phyloP scores from a whole-genome alignment of 1,139 yeast species.

The Candida frijolesensis region DNA sequence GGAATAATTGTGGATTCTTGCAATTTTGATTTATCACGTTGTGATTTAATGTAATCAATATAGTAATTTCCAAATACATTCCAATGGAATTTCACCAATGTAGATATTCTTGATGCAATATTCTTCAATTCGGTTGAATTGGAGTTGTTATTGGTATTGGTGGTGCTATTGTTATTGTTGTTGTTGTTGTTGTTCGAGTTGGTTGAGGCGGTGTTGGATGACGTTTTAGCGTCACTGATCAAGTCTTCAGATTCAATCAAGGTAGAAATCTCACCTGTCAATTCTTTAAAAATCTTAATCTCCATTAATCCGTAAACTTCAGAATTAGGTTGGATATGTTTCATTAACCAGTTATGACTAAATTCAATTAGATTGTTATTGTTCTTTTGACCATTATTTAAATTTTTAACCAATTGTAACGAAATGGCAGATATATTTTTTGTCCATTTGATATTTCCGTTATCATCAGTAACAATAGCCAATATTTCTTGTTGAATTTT shows the following conservation, averaged over 20 bases:
- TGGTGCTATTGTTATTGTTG: background rate
- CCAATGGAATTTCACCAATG: constrained; percentile 72
- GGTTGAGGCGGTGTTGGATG: constrained; percentile 5
- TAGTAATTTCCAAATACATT: constrained; percentile 67
- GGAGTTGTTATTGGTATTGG: constrained; percentile 12
- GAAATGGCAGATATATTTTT: constrained; percentile 75
- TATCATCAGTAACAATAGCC: constrained; percentile 81
- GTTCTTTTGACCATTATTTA: constrained; percentile 14
- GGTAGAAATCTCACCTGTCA: constrained; percentile 35
- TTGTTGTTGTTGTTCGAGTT: constrained; percentile 20
- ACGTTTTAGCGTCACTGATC: constrained; percentile 6
- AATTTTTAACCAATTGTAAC: constrained; percentile 64
- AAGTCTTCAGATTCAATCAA: constrained; percentile 18
- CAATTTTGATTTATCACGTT: constrained; percentile 14
- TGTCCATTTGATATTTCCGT: constrained; percentile 90
- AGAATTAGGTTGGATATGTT: constrained; percentile 85
- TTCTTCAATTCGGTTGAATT: constrained; percentile 43
- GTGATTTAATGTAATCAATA: constrained; percentile 18
- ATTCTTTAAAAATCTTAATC: constrained; percentile 58
- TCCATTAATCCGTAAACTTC: constrained; percentile 80
- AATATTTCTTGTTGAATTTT: constrained; percentile 60
- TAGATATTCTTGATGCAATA: constrained; percentile 54
- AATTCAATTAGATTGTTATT: constrained; percentile 50
- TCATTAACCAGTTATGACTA: constrained; percentile 77
- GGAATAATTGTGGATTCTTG: constrained; percentile 10